A percentile compares a stretch with the other conserved stretches of the same genome.
phyloP scores from a whole-genome alignment of 176 grass and related monocot species.

The Thalia dealbata region DNA sequence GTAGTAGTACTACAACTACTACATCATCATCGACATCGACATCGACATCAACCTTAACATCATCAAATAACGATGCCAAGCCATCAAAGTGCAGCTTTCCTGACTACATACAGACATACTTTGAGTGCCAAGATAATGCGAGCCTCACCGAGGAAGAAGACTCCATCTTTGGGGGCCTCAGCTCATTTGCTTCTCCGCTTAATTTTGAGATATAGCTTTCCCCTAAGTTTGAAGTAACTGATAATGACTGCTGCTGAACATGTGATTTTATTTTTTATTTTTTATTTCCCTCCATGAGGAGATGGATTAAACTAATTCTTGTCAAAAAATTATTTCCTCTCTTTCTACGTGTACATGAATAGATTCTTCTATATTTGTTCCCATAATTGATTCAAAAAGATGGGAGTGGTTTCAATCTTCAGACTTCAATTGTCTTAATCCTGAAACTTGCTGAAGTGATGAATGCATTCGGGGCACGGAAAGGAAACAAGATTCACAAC shows the following conservation, averaged over 20 bases:
- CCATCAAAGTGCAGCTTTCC: constrained; percentile 56
- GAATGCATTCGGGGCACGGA: neutral
- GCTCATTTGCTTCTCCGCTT: constrained; percentile 37
- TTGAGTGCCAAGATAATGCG: constrained; percentile 45
- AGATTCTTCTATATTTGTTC: too few relatives aligned
- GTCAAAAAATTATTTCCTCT: too few relatives aligned
- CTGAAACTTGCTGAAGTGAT: neutral
- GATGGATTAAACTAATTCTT: neutral
- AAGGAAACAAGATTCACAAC: neutral
- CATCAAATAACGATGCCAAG: constrained; percentile 22
- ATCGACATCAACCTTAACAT: neutral
- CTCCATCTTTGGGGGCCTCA: constrained; percentile 59
- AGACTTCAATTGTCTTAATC: neutral
- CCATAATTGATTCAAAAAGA: too few relatives aligned
- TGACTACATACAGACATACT: constrained; percentile 72
- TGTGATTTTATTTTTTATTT: neutral
- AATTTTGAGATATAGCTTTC: constrained; percentile 43
- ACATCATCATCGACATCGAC: constrained; percentile 22
- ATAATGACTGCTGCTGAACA: neutral
- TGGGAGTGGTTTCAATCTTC: neutral
- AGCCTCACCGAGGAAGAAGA: constrained; percentile 40
- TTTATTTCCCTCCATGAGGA: neutral
- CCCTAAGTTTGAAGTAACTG: neutral
- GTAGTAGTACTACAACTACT: constrained; percentile 14
- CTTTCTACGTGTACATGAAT: too few relatives aligned